Percentiles rank a stretch among this genome's conserved stretches.
phyloP scores from a whole-genome alignment of 2,329 filamentous ascomycete species.

The Phoma sp. region DNA sequence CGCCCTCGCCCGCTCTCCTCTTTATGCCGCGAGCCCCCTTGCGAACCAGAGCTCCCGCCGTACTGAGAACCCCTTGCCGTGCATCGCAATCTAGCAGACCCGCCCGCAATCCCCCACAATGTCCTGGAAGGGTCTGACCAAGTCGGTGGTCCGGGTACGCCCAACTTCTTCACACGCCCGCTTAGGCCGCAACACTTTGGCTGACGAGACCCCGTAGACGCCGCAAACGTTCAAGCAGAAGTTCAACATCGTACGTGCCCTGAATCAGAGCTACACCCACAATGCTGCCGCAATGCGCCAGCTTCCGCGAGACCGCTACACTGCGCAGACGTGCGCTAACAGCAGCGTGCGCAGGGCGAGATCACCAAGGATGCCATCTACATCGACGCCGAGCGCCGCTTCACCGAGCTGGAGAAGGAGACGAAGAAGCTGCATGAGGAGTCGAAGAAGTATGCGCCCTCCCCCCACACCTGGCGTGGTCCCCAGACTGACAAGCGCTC shows the following conservation, averaged over 20 bases:
- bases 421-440: slow-evolving; percentile 98
- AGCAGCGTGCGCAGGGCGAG: slow-evolving; percentile 65
- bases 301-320: slow-evolving; percentile 17
- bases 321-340: slow-evolving; percentile 29
- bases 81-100: slow-evolving; percentile 13
- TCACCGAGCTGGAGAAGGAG: slow-evolving; percentile 91
- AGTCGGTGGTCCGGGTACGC: slow-evolving; percentile 80
- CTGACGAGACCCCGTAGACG: slow-evolving; percentile 59
- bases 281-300: slow-evolving; percentile 19
- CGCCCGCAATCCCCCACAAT: slow-evolving; percentile 57
- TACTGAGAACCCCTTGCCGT: slow-evolving; percentile 3
- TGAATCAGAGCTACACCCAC: neutral
- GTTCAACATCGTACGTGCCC: slow-evolving; percentile 75
- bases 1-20: slow-evolving; percentile 2
- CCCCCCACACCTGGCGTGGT: neutral
- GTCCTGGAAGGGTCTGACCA: slow-evolving; percentile 97
- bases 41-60: slow-evolving; percentile 7
- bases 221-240: slow-evolving; percentile 89
- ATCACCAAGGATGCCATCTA: slow-evolving; percentile 95
- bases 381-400: slow-evolving; percentile 90
- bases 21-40: slow-evolving; percentile 7
- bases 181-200: slow-evolving; percentile 20
- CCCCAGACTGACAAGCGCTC: slow-evolving; percentile 26
- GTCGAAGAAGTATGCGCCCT: slow-evolving; percentile 71
- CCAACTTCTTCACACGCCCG: slow-evolving; percentile 14